A percentile compares a stretch with the other conserved stretches of the same genome.
phyloP scores from a whole-genome alignment of 176 grass and related monocot species.

The Aegilops umbellulata region DNA sequence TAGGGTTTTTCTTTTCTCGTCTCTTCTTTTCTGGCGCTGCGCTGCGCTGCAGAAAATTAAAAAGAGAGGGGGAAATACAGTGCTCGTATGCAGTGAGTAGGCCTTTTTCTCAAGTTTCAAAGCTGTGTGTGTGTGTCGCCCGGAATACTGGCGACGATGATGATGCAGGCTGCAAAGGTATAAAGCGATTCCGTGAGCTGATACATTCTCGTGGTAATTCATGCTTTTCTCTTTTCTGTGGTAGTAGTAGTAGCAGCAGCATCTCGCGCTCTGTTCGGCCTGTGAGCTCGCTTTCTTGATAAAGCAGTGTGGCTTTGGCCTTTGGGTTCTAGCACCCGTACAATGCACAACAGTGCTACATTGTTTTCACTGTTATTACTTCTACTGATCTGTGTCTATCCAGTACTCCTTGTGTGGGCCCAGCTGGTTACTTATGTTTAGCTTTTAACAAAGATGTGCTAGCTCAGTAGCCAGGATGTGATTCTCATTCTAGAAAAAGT shows the following conservation, averaged over 20 bases:
- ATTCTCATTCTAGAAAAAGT: too few species aligned
- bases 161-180: background rate
- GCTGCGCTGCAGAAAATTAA: background rate
- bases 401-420: too few species aligned
- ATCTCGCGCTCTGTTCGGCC: background rate
- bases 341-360: background rate
- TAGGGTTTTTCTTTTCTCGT: background rate
- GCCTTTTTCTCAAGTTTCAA: constrained; percentile 13
- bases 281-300: constrained; percentile 19
- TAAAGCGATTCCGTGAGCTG: background rate
- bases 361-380: background rate
- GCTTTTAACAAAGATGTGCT: too few species aligned
- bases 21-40: constrained; percentile 19
- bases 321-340: background rate
- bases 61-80: background rate
- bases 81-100: background rate
- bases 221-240: background rate
- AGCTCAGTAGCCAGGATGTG: too few species aligned
- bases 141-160: background rate
- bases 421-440: too few species aligned
- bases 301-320: constrained; percentile 27
- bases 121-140: background rate
- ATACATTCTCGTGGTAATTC: constrained; percentile 15
- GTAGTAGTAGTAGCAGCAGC: background rate
- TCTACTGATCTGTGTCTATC: background rate